phyloP scores from a whole-genome alignment of 1,139 yeast genomes.

The Blastobotrys proliferans region DNA sequence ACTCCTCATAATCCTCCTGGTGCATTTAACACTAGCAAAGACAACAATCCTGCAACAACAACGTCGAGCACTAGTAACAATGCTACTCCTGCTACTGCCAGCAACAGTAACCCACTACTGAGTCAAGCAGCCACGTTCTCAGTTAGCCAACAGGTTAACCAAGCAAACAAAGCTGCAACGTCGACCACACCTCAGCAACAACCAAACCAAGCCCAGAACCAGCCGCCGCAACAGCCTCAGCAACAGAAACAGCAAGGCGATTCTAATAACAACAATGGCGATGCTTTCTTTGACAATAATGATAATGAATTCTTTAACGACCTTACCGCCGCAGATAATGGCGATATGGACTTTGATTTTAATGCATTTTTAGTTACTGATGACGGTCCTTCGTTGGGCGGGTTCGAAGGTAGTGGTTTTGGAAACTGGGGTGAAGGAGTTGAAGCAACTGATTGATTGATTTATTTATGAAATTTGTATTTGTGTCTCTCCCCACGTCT shows the following conservation, averaged over 20 bases:
- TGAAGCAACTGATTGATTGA: slow-evolving; percentile 29
- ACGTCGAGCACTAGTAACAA: slow-evolving; percentile 5
- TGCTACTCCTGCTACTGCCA: slow-evolving; percentile 1
- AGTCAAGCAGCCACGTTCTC: slow-evolving; percentile 13
- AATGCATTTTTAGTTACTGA: slow-evolving; percentile 35
- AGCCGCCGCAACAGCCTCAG: background rate
- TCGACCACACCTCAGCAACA: slow-evolving; percentile 6
- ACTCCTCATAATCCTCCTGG: slow-evolving; percentile 33
- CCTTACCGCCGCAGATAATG: slow-evolving; percentile 28
- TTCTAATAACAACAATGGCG: slow-evolving; percentile 17
- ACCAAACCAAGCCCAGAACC: slow-evolving; percentile 1
- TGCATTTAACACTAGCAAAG: slow-evolving; percentile 20
- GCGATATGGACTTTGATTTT: slow-evolving; percentile 36
- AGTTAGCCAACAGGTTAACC: slow-evolving; percentile 10
- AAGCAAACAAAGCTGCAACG: slow-evolving; percentile 14
- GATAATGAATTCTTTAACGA: slow-evolving; percentile 27
- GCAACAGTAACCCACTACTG: slow-evolving; percentile 10
- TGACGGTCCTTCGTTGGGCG: slow-evolving; percentile 30
- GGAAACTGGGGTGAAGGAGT: slow-evolving; percentile 30
- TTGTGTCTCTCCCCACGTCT: too few relatives aligned
- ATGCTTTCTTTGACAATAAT: slow-evolving; percentile 14
- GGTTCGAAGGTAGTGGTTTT: slow-evolving; percentile 25
- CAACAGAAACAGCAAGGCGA: slow-evolving; percentile 4
- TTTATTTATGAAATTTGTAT: too few relatives aligned
- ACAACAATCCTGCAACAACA: slow-evolving; percentile 11